phyloP scores from a whole-genome alignment of 2,329 filamentous ascomycete species.

The Cordyceps militaris region DNA sequence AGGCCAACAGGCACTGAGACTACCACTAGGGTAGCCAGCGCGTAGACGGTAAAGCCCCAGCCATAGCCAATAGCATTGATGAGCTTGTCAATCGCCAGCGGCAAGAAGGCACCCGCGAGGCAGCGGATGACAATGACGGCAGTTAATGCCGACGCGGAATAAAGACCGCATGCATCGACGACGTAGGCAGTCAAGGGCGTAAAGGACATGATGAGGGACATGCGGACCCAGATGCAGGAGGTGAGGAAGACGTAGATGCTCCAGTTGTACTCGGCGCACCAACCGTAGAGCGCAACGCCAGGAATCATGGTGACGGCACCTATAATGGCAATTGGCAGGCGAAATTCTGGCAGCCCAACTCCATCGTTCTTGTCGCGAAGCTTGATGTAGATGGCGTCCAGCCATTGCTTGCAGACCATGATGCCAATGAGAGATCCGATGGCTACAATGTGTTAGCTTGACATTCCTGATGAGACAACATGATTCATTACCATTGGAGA shows the following conservation, averaged over 20 bases:
- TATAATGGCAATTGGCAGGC: constrained; percentile 44
- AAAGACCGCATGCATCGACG: constrained; percentile 12
- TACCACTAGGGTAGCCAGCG: constrained; percentile 21
- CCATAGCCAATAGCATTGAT: constrained; percentile 40
- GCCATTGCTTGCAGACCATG: constrained; percentile 39
- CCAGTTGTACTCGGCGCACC: constrained; percentile 9
- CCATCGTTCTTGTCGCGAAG: constrained; percentile 35
- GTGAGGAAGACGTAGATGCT: constrained; percentile 8
- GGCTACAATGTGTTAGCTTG: constrained; percentile 26
- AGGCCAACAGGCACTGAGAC: constrained; percentile 45
- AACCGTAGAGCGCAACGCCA: constrained; percentile 11
- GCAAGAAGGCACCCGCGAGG: constrained; percentile 90
- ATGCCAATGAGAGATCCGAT: constrained; percentile 42
- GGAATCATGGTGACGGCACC: constrained; percentile 21
- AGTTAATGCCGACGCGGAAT: constrained; percentile 12
- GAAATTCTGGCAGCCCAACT: constrained; percentile 44
- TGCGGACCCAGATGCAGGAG: constrained; percentile 11
- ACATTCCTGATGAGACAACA: not conserved
- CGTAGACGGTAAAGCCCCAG: constrained; percentile 3
- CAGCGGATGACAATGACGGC: constrained; percentile 52
- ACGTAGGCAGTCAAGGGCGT: constrained; percentile 13
- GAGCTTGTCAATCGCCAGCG: constrained; percentile 83
- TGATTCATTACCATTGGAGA: constrained; percentile 1
- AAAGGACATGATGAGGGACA: constrained; percentile 10
- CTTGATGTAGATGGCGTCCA: constrained; percentile 47